These are phyloP conservation scores for Hypoxylon sp. DNA, from an alignment of 2,329 filamentous ascomycete genomes.

Conservation along the genomic window DNA sequence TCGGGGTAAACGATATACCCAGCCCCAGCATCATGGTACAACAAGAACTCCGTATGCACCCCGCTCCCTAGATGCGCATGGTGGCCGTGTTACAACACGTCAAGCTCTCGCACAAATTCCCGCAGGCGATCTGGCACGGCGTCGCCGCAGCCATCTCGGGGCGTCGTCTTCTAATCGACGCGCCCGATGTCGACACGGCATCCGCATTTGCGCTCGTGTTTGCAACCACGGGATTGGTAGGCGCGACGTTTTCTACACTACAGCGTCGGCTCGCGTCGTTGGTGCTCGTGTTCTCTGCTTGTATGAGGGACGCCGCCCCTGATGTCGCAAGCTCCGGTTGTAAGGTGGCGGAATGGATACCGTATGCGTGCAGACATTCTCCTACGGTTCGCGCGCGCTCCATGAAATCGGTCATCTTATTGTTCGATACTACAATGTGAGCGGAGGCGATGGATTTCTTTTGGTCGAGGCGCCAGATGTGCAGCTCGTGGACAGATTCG, in stretches of 20 bases:
- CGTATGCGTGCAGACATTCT: constrained; percentile 77
- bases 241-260: constrained; percentile 6
- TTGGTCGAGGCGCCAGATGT: constrained; percentile 78
- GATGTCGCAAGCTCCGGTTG: constrained; percentile 65
- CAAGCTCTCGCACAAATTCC: constrained; percentile 44
- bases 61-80: constrained; percentile 32
- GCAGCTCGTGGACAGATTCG: constrained; percentile 73
- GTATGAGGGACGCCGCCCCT: constrained; percentile 1
- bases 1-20: too few relatives aligned
- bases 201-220: constrained; percentile 1
- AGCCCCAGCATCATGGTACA: too few relatives aligned
- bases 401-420: constrained; percentile 66
- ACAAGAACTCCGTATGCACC: too few relatives aligned
- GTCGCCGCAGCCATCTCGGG: constrained; percentile 22
- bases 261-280: constrained; percentile 1
- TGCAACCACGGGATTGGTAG: constrained; percentile 4
- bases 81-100: constrained; percentile 42
- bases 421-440: constrained; percentile 70
- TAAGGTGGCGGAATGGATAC: constrained; percentile 75
- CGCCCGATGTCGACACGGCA: constrained; percentile 18
- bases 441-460: constrained; percentile 74
- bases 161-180: constrained; percentile 45
- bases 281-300: neutral
- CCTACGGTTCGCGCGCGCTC: constrained; percentile 67
- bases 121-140: constrained; percentile 45